A percentile compares a stretch with the other conserved stretches of the same genome.
These are phyloP conservation scores for Alternaria panax DNA, from an alignment of 2,329 filamentous ascomycete species.

Conservation along the genomic window DNA sequence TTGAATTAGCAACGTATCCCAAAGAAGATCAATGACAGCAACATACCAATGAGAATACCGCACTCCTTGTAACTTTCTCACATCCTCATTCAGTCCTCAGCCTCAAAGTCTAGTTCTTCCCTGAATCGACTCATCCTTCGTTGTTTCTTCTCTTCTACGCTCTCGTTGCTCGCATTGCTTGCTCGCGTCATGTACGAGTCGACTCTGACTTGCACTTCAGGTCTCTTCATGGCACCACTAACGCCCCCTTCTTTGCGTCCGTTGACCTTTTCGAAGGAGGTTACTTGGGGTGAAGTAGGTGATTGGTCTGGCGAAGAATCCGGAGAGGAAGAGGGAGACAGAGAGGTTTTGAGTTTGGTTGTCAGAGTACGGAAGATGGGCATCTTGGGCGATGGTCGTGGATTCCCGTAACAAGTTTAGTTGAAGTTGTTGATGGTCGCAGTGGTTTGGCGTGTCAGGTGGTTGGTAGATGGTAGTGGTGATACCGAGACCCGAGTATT, in stretches of 20 bases:
- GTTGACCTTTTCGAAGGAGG: conserved; percentile 37
- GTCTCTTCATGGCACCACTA: conserved; percentile 18
- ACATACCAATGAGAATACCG: conserved; percentile 18
- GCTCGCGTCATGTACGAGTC: conserved; percentile 34
- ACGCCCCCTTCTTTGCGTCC: conserved; percentile 28
- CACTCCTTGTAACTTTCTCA: neutral
- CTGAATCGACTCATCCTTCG: conserved; percentile 41
- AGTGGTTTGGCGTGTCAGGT: neutral
- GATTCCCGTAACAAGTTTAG: neutral
- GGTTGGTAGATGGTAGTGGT: conserved; percentile 1
- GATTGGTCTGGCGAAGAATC: conserved; percentile 21
- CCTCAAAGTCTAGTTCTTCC: conserved; percentile 37
- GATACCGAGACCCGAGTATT: neutral
- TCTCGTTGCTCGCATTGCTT: conserved; percentile 21
- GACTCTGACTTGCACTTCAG: conserved; percentile 21
- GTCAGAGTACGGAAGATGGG: conserved; percentile 41
- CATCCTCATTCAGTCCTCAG: conserved; percentile 14
- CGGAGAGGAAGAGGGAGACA: conserved; percentile 35
- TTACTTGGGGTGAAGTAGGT: conserved; percentile 26
- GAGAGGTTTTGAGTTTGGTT: conserved; percentile 41
- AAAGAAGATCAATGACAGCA: neutral
- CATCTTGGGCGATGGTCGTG: conserved; percentile 26
- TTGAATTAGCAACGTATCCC: conserved; percentile 2
- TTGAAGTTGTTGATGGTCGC: neutral
- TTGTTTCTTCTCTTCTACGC: conserved; percentile 27